These are phyloP conservation scores for Microascus cirrosus DNA, from an alignment of 2,329 filamentous ascomycete species.

Conservation along the genomic window DNA sequence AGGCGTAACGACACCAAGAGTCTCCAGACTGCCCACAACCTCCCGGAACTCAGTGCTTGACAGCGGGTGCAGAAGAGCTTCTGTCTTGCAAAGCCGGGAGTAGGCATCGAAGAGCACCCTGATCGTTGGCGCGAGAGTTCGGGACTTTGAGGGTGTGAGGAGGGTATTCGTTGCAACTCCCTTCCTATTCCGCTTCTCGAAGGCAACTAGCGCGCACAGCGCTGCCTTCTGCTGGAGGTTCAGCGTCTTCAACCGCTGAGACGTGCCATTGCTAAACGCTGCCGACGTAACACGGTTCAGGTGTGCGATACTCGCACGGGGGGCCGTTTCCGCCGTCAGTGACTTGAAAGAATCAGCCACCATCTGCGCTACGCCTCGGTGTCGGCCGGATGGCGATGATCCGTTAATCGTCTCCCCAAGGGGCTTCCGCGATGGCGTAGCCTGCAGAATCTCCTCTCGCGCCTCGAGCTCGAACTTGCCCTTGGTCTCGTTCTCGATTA, in stretches of 20 bases:
- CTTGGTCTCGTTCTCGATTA: conserved; percentile 76
- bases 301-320: conserved; percentile 79
- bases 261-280: conserved; percentile 81
- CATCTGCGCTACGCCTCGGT: conserved; percentile 32
- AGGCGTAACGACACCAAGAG: conserved; percentile 64
- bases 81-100: conserved; percentile 67
- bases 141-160: conserved; percentile 50
- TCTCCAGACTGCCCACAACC: conserved; percentile 81
- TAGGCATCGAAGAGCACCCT: conserved; percentile 81
- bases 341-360: conserved; percentile 43
- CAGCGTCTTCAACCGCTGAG: conserved; percentile 71
- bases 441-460: conserved; percentile 42
- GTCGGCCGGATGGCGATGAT: conserved; percentile 33
- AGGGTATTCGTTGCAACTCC: conserved; percentile 25
- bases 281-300: conserved; percentile 84
- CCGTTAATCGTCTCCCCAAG: conserved; percentile 75
- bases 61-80: conserved; percentile 81
- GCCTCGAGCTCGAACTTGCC: conserved; percentile 57
- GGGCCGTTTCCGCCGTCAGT: conserved; percentile 68
- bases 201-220: conserved; percentile 74
- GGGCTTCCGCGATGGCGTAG: conserved; percentile 63
- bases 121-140: conserved; percentile 60
- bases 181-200: conserved; percentile 63
- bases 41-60: conserved; percentile 90
- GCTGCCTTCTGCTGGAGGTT: conserved; percentile 97